Evolutionary conservation across 495 filamentous ascomycete genomes (phyloP), one percentile per base, ranked within the genome.

Genomic region (Penicillium mononematosum): DNA sequence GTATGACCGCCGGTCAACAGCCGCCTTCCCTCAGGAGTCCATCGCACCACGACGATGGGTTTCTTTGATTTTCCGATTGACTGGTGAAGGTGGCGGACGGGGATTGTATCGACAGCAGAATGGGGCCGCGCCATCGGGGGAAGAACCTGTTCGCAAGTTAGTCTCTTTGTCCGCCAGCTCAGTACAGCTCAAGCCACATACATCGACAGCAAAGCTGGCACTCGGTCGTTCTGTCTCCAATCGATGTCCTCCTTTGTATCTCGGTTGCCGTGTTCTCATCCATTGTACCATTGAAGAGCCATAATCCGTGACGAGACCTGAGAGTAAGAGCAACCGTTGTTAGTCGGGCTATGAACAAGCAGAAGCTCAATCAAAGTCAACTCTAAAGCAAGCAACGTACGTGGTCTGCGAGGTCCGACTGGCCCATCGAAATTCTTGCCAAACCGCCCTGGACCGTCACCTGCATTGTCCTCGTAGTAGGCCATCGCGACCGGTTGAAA

Each of bases 51-150:
- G 42, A 96, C 96, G 65, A 98, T 89, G 0, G 94, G 94, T 55
- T 98, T 94, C 65, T 96, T 96, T 58, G 93, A 91, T 69, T 98
- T 98, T 79, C 96, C 96, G 31, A 98, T 81, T 1, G 94, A 98
- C 24, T 92, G 92, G 67, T 98, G 94, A 22, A 97, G 80, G 62
- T 96, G 91, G 61, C 91, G 89, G 0, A 90, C 85, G 46, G 94
- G 92, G 16, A 98, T 86, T 0, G 89, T 84, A 64, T 96, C 91
- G 24, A 84, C 90, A 10, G 92, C 83, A 49, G 81, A 87, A 45
- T 85, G 75, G 11, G 81, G 66, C 65, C 87, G 82, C 43, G 89
- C 92, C 29, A 85, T 74, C 11, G 94, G 94, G 16, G 94, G 92
- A 24, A 96, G 81, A 81, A 97, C 91, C 91, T 96, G 61, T 42